A percentile compares a stretch with the other conserved stretches of the same genome.
phyloP scores from a whole-genome alignment of 768 basidiomycete species.

The Hirschioporus abietinus region DNA sequence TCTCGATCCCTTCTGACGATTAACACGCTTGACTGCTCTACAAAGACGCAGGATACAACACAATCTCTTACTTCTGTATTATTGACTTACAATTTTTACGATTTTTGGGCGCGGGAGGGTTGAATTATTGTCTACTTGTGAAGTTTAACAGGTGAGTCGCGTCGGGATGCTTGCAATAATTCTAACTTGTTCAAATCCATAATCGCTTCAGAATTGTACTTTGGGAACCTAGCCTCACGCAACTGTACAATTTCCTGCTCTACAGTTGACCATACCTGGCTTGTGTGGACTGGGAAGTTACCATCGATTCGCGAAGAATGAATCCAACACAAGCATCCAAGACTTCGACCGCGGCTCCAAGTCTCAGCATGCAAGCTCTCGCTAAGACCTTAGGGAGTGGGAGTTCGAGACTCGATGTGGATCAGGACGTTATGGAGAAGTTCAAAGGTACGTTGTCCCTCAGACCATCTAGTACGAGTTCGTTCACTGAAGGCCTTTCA shows the following conservation, averaged over 20 bases:
- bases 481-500: constrained; percentile 19
- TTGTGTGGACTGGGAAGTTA: background rate
- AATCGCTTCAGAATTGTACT: too few species aligned
- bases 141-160: background rate
- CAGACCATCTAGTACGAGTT: constrained; percentile 6
- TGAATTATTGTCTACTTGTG: background rate
- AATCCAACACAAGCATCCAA: background rate
- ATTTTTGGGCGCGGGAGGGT: background rate
- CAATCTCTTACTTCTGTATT: background rate
- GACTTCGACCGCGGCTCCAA: background rate
- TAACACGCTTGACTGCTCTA: background rate
- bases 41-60: background rate
- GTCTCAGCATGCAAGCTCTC: constrained; percentile 71
- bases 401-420: constrained; percentile 61
- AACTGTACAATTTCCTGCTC: background rate
- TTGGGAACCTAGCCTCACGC: too few species aligned
- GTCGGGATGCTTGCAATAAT: too few species aligned
- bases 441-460: constrained; percentile 55
- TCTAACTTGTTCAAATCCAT: too few species aligned
- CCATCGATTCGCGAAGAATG: background rate
- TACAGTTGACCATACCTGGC: background rate
- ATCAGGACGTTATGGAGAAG: constrained; percentile 75
- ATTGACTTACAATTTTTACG: background rate
- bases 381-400: constrained; percentile 71
- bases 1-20: background rate